phyloP scores from a whole-genome alignment of 2,329 filamentous ascomycete species.

The Fusarium penzigii region DNA sequence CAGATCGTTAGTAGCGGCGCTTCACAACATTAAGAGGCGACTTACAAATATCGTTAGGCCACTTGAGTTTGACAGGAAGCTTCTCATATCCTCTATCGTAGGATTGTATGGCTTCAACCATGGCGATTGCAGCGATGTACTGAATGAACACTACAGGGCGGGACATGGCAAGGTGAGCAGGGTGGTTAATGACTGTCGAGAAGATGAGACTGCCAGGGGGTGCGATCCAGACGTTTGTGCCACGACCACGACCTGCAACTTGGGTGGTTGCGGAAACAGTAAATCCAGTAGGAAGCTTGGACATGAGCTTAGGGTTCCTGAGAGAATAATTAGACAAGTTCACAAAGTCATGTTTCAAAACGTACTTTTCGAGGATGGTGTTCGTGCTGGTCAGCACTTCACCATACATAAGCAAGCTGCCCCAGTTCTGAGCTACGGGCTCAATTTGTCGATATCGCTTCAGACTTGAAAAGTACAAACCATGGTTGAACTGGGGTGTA shows the following conservation, averaged over 20 bases:
- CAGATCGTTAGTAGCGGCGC: not conserved
- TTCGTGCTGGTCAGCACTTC: constrained; percentile 94
- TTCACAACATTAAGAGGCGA: fast-evolving
- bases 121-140: constrained; percentile 86
- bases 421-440: constrained; percentile 67
- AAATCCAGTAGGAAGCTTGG: constrained; percentile 79
- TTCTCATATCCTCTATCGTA: constrained; percentile 77
- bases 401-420: constrained; percentile 77
- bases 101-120: constrained; percentile 77
- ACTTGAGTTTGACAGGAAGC: constrained; percentile 85
- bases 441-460: constrained; percentile 60
- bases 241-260: constrained; percentile 83
- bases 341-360: fast-evolving
- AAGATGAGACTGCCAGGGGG: constrained; percentile 85
- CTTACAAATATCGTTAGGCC: constrained; percentile 93
- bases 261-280: constrained; percentile 86
- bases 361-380: constrained; percentile 84
- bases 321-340: not conserved
- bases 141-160: constrained; percentile 91
- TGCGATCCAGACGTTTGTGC: constrained; percentile 92
- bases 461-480: constrained; percentile 74
- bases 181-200: constrained; percentile 84
- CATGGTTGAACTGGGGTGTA: constrained; percentile 86
- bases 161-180: constrained; percentile 66
- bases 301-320: constrained; percentile 76